Base-by-base conservation (phyloP, 2,329 filamentous ascomycete genomes). In the Fusarium floridanum region DNA sequence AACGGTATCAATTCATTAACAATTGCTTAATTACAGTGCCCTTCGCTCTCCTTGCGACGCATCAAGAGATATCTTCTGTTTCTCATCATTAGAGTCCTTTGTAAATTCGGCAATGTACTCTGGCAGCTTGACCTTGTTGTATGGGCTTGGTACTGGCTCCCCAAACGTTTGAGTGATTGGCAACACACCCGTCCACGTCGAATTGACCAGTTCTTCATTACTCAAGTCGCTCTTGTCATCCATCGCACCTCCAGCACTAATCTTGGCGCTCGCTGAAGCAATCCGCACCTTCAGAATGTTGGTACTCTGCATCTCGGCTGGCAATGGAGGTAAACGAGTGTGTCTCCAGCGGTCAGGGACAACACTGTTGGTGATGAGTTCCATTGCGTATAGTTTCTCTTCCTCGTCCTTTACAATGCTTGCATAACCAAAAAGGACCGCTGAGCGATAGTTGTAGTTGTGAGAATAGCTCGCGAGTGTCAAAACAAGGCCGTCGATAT, bases 381-480 rank as follows among this genome's bases (percentile, higher is more conserved):
- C 85, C 91, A 97, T 93, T 5, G 94, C 94, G 84, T 89, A 97
- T 2, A 94, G 80, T 80, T 94, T 94, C 84, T 97, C 95, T 6
- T 87, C 88, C 0, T 84, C 82, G 69, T 92, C 89, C 2, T 90
- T 89, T 9, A 97, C 93, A 2, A 92, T 82, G 5, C 83, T 86
- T 1, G 92, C 95, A 79, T 91, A 89, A 2, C 95, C 95, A 78
- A 95, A 95, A 6, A 97, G 86, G 4, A 95, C 86, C 7, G 93
- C 94, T 37, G 92, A 94, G 67, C 94, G 93, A 84, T 97, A 97
- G 85, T 97, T 96, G 86, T 94, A 95, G 83, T 90, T 94, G 85
- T 97, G 94, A 66, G 89, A 90, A 84, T 93, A 93, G 8, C 94
- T 93, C 0, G 94, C 94, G 8, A 97, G 88, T 12, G 93, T 89